These are phyloP conservation scores for Geopyxis carbonaria DNA, from an alignment of 495 filamentous ascomycete species.

Conservation along the genomic window DNA sequence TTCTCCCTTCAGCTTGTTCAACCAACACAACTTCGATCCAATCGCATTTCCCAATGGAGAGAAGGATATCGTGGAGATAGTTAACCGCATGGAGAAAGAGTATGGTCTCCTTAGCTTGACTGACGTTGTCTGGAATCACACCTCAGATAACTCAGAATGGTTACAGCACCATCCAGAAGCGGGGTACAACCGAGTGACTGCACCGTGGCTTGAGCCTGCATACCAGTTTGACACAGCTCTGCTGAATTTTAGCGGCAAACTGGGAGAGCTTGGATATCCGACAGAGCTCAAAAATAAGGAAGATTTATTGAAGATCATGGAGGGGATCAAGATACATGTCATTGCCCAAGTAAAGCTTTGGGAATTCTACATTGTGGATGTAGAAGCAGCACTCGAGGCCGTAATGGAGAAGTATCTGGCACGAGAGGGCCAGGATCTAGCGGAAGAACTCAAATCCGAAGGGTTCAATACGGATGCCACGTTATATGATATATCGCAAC, in stretches of 20 bases:
- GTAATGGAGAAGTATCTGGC: conserved; percentile 49
- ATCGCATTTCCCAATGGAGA: conserved; percentile 73
- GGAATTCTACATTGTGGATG: conserved; percentile 82
- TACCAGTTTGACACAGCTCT: conserved; percentile 74
- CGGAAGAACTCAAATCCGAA: conserved; percentile 15
- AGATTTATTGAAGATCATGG: conserved; percentile 72
- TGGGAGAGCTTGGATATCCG: conserved; percentile 52
- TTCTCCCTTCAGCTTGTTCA: conserved; percentile 90
- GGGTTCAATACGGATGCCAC: conserved; percentile 33
- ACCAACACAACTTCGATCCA: conserved; percentile 78
- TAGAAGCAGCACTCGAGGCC: conserved; percentile 50
- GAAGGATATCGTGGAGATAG: conserved; percentile 57
- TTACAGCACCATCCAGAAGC: conserved; percentile 86
- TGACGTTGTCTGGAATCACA: conserved; percentile 97
- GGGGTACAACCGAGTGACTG: conserved; percentile 84
- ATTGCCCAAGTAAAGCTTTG: conserved; percentile 63
- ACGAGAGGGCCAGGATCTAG: not conserved
- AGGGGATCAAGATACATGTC: conserved; percentile 61
- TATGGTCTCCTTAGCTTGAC: conserved; percentile 76
- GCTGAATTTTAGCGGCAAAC: conserved; percentile 53
- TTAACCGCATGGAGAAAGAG: conserved; percentile 66
- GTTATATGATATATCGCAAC: conserved; percentile 41
- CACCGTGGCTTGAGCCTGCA: conserved; percentile 81
- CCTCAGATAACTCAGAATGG: conserved; percentile 89
- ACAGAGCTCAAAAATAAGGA: conserved; percentile 50